phyloP scores from a whole-genome alignment of 1,284 basidiomycete genomes.

The Rhizopogon parksii region DNA sequence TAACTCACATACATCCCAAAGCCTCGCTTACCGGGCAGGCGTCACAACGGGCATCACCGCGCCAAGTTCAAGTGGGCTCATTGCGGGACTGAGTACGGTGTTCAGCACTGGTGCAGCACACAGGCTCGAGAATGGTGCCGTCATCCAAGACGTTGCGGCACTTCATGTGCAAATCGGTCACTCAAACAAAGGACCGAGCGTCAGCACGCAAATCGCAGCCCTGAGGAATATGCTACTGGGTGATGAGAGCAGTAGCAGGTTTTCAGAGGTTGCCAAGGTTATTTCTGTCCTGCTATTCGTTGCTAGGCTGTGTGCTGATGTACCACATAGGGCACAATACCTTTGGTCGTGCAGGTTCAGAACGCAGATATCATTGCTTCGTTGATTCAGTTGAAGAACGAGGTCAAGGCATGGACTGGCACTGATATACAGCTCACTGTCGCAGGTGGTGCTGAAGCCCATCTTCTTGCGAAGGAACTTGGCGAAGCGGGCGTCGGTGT shows the following conservation, averaged over 20 bases:
- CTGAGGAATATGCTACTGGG: slow-evolving; percentile 60
- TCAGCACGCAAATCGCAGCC: slow-evolving; percentile 59
- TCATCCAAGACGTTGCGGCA: slow-evolving; percentile 65
- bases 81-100: slow-evolving; percentile 59
- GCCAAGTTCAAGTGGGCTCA: slow-evolving; percentile 48
- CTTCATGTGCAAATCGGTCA: slow-evolving; percentile 62
- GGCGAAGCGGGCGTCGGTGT: slow-evolving; percentile 69
- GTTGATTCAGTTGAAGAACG: slow-evolving; percentile 70
- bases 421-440: slow-evolving; percentile 49
- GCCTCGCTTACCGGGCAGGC: slow-evolving; percentile 58
- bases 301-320: slow-evolving; percentile 1
- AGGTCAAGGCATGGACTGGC: slow-evolving; percentile 46
- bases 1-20: slow-evolving; percentile 24
- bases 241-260: slow-evolving; percentile 41
- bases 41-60: slow-evolving; percentile 62
- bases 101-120: slow-evolving; percentile 62
- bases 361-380: slow-evolving; percentile 77
- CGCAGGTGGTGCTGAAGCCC: slow-evolving; percentile 69
- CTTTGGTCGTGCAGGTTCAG: slow-evolving; percentile 51
- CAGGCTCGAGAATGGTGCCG: slow-evolving; percentile 57
- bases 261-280: slow-evolving; percentile 41
- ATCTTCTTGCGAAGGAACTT: slow-evolving; percentile 71
- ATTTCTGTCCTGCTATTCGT: background rate
- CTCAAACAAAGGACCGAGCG: slow-evolving; percentile 34
- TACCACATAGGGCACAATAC: slow-evolving; percentile 39